Evolutionary conservation across 768 basidiomycete genomes (phyloP).

Genomic region (Podaxis pistillaris): DNA sequence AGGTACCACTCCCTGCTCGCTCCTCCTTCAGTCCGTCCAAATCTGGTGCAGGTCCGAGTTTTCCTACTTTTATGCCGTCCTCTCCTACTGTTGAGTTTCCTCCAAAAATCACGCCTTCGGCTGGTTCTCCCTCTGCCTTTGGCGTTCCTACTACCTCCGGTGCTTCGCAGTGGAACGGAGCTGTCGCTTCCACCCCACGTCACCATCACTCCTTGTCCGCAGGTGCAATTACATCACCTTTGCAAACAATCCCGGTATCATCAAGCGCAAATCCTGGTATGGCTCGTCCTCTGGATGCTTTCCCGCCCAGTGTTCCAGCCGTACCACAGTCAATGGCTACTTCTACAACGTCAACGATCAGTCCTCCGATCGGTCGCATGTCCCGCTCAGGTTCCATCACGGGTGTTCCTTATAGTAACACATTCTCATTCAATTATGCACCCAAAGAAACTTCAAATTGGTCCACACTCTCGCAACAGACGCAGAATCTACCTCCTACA

Average conservation of each 20-base stretch:
- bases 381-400: conserved; percentile 58
- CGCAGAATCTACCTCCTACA: conserved; percentile 8
- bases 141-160: conserved; percentile 14
- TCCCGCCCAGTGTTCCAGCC: neutral
- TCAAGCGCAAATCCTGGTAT: neutral
- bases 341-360: conserved; percentile 27
- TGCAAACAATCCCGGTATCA: conserved; percentile 16
- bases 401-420: conserved; percentile 36
- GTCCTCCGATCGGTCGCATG: conserved; percentile 48
- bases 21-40: conserved; percentile 29
- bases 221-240: conserved; percentile 30
- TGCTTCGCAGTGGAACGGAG: conserved; percentile 39
- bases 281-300: conserved; percentile 1
- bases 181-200: conserved; percentile 31
- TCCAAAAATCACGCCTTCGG: conserved; percentile 18
- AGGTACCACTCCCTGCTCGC: conserved; percentile 25
- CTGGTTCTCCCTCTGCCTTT: conserved; percentile 19
- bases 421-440: conserved; percentile 32
- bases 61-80: conserved; percentile 23
- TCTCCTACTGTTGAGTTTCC: conserved; percentile 21
- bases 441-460: conserved; percentile 30
- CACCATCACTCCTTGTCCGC: conserved; percentile 44
- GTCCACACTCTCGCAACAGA: conserved; percentile 16
- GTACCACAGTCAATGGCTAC: conserved; percentile 20
- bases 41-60: conserved; percentile 22